Percentiles rank a stretch among this genome's conserved stretches.
Conservation (phyloP, 257 asterid genomes). For the Thymus mandschuricus region DNA sequence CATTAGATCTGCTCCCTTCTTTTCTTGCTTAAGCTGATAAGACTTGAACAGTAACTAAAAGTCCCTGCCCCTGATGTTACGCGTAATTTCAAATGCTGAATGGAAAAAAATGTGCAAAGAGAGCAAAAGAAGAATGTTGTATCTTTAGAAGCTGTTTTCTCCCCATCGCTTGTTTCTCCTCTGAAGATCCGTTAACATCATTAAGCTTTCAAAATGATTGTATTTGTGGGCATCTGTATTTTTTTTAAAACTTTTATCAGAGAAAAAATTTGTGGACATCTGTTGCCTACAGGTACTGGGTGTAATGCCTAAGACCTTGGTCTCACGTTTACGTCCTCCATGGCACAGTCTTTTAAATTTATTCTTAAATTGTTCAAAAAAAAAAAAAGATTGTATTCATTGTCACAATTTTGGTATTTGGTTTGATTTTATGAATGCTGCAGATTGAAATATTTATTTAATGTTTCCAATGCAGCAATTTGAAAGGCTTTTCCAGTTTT, state of each 20-base stretch:
- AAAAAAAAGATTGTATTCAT: slow-evolving; percentile 17
- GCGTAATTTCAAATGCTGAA: neutral
- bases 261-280: too few species aligned
- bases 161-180: slow-evolving; percentile 5
- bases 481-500: slow-evolving; percentile 87
- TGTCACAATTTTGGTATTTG: neutral
- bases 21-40: neutral
- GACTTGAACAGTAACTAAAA: neutral
- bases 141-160: neutral
- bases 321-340: too few species aligned
- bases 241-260: too few species aligned
- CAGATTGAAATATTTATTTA: slow-evolving; percentile 22
- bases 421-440: slow-evolving; percentile 25
- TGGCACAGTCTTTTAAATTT: too few species aligned
- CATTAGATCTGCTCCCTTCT: neutral
- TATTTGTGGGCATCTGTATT: neutral
- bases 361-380: too few species aligned
- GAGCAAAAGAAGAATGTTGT: neutral
- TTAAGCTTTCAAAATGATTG: slow-evolving; percentile 9
- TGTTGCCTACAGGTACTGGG: too few species aligned
- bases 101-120: neutral
- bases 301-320: too few species aligned
- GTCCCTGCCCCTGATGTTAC: slow-evolving; percentile 9
- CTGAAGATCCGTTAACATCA: slow-evolving; percentile 8
- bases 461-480: slow-evolving; percentile 73